These are phyloP conservation scores for Apium graveolens DNA, from an alignment of 129 eudicot species.

Conservation along the genomic window DNA sequence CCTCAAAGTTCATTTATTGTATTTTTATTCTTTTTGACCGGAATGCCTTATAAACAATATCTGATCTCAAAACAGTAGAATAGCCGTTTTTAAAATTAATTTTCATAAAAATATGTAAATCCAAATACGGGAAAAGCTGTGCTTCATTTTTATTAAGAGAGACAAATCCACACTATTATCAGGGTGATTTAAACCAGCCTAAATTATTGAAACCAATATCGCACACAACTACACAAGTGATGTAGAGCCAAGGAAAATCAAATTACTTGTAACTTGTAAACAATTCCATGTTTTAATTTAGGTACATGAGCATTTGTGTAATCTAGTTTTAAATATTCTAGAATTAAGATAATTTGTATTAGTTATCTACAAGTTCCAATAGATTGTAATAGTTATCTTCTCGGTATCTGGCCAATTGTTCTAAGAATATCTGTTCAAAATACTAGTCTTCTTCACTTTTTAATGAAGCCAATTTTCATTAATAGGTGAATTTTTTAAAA, in stretches of 20 bases:
- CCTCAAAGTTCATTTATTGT: not conserved
- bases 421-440: too few species aligned
- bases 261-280: not conserved
- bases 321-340: not conserved
- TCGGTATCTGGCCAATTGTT: not conserved
- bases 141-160: not conserved
- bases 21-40: not conserved
- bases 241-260: not conserved
- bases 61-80: not conserved
- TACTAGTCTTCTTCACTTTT: not conserved
- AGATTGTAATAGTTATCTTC: not conserved
- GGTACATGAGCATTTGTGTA: not conserved
- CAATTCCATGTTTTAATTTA: not conserved
- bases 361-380: not conserved
- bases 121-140: not conserved
- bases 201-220: not conserved
- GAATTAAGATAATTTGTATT: not conserved
- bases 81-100: not conserved
- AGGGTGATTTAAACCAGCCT: not conserved
- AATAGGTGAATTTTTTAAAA: too few species aligned
- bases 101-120: not conserved
- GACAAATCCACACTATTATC: not conserved
- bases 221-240: not conserved
- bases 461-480: not conserved
- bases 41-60: not conserved